Conservation (phyloP, 495 filamentous ascomycete genomes). For the Lentithecium fluviatile region DNA sequence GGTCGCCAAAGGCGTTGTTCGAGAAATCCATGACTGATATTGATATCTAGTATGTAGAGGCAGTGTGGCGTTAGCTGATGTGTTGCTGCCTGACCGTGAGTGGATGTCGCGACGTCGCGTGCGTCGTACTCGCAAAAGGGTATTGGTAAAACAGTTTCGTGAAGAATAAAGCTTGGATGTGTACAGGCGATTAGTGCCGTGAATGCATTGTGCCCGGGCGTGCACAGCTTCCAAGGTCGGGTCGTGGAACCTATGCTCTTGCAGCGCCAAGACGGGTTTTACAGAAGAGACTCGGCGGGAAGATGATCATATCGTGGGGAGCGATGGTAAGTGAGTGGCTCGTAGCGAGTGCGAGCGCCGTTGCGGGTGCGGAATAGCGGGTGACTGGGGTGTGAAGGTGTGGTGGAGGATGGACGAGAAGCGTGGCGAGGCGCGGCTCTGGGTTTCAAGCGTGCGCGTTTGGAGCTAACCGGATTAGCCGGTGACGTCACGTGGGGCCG, state of each 20-base stretch:
- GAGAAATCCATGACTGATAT: constrained; percentile 22
- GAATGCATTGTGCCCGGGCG: constrained; percentile 1
- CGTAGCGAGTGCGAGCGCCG: background rate
- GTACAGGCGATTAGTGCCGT: background rate
- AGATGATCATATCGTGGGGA: background rate
- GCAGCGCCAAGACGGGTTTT: background rate
- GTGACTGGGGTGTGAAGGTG: background rate
- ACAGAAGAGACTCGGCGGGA: background rate
- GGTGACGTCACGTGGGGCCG: no score
- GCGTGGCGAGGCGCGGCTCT: background rate
- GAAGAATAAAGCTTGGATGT: background rate
- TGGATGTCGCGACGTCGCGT: background rate
- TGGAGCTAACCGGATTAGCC: no score
- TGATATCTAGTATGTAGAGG: background rate
- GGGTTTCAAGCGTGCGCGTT: background rate
- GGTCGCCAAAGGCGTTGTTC: constrained; percentile 2
- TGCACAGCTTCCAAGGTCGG: background rate
- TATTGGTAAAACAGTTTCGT: background rate
- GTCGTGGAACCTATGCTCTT: background rate
- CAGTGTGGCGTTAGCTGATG: constrained; percentile 18
- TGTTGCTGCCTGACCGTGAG: constrained; percentile 7
- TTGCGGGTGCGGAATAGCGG: background rate
- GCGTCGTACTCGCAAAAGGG: background rate
- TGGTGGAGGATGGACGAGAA: background rate
- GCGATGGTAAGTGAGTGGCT: background rate